Base-by-base conservation (phyloP, 2,329 filamentous ascomycete species). In the Lasiodiplodia theobromae region DNA sequence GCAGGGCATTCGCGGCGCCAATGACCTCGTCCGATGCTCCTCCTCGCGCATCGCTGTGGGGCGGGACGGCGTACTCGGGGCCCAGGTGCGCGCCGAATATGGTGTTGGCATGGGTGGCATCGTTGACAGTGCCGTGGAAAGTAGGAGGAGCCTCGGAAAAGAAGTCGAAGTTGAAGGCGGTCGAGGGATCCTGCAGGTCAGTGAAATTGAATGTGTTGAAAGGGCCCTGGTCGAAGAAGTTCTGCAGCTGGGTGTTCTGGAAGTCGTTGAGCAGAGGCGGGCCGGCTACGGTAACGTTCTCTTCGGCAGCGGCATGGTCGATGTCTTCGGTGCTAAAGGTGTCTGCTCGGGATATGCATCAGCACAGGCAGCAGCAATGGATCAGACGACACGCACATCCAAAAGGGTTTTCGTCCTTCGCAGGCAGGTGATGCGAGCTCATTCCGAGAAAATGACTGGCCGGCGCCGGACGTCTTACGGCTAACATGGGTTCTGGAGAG, bases 391-490 rank as follows among this genome's bases (percentile, higher is more conserved):
- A 64, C 60, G 52, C 54, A 67, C 65, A 68, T 34, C 57, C 67
- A 58, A 56, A 68, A 21, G 53, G 49, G 53, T 64, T 64, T 58
- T 68, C 67, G 38, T 68, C 67, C 53, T 68, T 68, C 31, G 37
- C 58, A 18, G 67, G 58, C 57, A 38, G 47, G 34, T 68, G 67
- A 34, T 68, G 37, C 56, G 67, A 68, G 58, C 67, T 68, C 67
- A 68, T 68, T 64, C 67, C 67, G 67, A 68, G 63, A 23, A 68
- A 68, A 23, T 44, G 66, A 68, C 56, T 53, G 54, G 66, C 66
- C 49, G 57, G 31, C 66, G 58, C 57, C 57, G 57, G 67, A 38
- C 51, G 57, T 53, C 25, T 58, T 51, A 57, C 51, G 38, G 67
- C 67, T 58, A 68, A 68, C 67, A 68, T 68, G 67, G 51, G 58